Evolutionary conservation across 2,329 filamentous ascomycete genomes (phyloP), one percentile per base, ranked within the genome.

Genomic region (Aspergillus sp.): DNA sequence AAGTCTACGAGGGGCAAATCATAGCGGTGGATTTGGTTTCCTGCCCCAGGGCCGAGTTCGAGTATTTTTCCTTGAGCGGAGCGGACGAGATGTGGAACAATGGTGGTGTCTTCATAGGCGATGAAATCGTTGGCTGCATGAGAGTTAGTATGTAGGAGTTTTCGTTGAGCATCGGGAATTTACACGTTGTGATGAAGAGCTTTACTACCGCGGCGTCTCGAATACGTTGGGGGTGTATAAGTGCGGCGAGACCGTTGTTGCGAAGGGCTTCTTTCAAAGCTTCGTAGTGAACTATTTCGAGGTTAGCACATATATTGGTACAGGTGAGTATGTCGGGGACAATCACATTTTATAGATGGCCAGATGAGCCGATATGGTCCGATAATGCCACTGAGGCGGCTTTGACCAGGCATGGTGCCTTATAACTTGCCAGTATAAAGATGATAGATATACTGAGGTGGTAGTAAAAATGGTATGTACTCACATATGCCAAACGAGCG

Each of bases 1-100:
- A 50, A 52, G 1, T 58, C 52, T 12, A 74, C 50, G 12, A 52
- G 50, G 12, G 51, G 49, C 6, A 51, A 12, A 50, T 68, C 58
- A 47, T 61, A 73, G 29, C 64, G 61, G 19, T 61, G 60, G 9
- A 74, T 61, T 48, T 74, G 70, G 47, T 70, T 73, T 28, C 71
- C 72, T 35, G 62, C 48, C 3, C 70, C 70, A 4, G 71, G 69
- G 13, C 71, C 72, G 1, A 73, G 59, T 46, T 75, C 72, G 30
- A 75, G 65, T 37, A 74, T 56, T 6, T 57, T 47, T 29, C 72
- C 71, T 6, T 27, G 27, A 13, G 62, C 62, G 30, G 59, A 41
- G 8, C 39, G 61, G 27, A 55, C 63, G 47, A 53, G 59, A 1
- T 45, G 59, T 26, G 66, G 61, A 26, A 67, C 56, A 42, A 45